These are phyloP conservation scores for Metschnikowia hibisci DNA, from an alignment of 805 yeast genomes.

Conservation along the genomic window DNA sequence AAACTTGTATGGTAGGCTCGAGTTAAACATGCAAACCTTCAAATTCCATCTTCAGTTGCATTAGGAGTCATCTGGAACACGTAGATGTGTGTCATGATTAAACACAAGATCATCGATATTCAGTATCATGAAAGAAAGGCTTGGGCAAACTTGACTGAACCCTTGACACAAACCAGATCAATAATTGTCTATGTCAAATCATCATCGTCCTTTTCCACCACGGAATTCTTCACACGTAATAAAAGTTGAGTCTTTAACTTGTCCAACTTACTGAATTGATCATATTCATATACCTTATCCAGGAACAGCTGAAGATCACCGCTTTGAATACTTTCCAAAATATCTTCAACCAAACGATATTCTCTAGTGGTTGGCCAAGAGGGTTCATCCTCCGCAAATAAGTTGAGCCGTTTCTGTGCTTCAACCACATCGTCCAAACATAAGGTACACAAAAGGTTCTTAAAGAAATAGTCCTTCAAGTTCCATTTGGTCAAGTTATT, in stretches of 20 bases:
- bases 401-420: constrained; percentile 66
- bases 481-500: constrained; percentile 84
- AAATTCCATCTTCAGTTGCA: too few relatives aligned
- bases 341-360: constrained; percentile 57
- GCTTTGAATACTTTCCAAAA: constrained; percentile 69
- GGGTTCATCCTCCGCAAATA: constrained; percentile 68
- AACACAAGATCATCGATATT: too few relatives aligned
- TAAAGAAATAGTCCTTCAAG: constrained; percentile 85
- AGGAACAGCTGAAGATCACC: constrained; percentile 79
- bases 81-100: too few relatives aligned
- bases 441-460: constrained; percentile 75
- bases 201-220: constrained; percentile 66
- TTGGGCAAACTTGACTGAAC: too few relatives aligned
- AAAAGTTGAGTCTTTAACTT: constrained; percentile 84
- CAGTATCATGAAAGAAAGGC: too few relatives aligned
- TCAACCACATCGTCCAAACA: constrained; percentile 86
- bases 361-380: constrained; percentile 75
- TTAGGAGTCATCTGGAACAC: too few relatives aligned
- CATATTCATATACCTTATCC: constrained; percentile 73
- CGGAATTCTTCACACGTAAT: constrained; percentile 72
- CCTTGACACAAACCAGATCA: neutral
- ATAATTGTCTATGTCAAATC: constrained; percentile 39
- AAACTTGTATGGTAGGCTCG: too few relatives aligned
- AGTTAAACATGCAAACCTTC: too few relatives aligned
- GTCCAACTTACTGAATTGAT: constrained; percentile 84